A percentile compares a stretch with the other conserved stretches of the same genome.
These are phyloP conservation scores for Sporobolomyces phaffii DNA, from an alignment of 768 basidiomycete species.

Conservation along the genomic window DNA sequence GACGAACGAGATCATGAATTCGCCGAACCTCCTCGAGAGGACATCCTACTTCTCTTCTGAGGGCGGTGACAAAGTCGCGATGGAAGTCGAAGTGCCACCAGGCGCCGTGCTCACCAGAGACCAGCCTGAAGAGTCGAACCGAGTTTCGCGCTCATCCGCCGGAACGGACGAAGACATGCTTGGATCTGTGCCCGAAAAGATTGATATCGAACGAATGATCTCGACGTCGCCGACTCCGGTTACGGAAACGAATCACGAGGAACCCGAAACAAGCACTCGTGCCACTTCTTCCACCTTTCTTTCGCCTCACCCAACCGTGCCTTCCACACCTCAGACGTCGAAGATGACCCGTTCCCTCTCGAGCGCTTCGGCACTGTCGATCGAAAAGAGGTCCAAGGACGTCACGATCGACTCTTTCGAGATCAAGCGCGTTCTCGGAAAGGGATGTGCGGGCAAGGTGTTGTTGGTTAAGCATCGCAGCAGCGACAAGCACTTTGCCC, in stretches of 20 bases:
- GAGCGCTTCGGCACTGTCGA: background rate
- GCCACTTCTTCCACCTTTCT: background rate
- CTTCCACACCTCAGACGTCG: background rate
- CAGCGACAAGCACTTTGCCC: constrained; percentile 67
- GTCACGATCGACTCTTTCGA: constrained; percentile 87
- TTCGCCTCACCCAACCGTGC: background rate
- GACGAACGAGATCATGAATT: constrained; percentile 17
- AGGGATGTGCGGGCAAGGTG: constrained; percentile 93
- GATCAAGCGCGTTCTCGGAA: constrained; percentile 92
- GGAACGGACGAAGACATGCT: background rate
- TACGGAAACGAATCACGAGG: background rate
- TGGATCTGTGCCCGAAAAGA: background rate
- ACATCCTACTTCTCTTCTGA: background rate
- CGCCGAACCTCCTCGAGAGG: background rate
- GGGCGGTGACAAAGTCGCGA: background rate
- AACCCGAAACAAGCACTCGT: background rate
- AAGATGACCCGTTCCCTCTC: constrained; percentile 19
- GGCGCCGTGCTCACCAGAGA: too few species aligned
- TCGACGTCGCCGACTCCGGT: background rate
- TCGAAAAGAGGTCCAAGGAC: constrained; percentile 51
- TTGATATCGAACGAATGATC: background rate
- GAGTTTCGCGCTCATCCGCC: background rate
- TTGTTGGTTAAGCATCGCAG: constrained; percentile 77
- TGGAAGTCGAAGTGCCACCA: background rate
- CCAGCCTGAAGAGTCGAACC: background rate